Evolutionary conservation across 164 flowering plant species (phyloP), one percentile per base, ranked within the genome.

Genomic region (Berberis thunbergii): DNA sequence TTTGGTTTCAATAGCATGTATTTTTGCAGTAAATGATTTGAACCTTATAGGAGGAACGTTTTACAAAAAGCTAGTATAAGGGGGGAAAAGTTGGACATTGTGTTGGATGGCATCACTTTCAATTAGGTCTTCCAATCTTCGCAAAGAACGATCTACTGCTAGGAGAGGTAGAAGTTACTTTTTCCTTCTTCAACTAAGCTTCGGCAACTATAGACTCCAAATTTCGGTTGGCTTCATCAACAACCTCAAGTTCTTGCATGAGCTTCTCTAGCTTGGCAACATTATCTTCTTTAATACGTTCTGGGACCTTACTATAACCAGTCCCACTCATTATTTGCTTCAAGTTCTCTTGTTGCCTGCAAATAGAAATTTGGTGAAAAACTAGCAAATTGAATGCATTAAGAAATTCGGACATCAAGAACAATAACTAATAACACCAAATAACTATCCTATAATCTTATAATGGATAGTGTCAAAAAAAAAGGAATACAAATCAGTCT

Each of bases 231-330:
- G 86, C 81, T 67, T 82, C 75, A 60, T 82, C 83, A 56, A 81
- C 73, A 38, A 82, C 67, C 66, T 67, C 69, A 12, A 82, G 74
- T 68, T 91, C 91, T 70, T 83, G 82, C 73, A 80, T 54, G 7
- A 88, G 80, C 45, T 81, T 75, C 0, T 69, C 69, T 40, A 86
- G 78, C 76, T 87, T 91, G 0, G 72, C 73, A 4, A 62, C 70
- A 62, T 91, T 81, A 1, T 80, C 88, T 50, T 84, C 83, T 5
- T 79, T 92, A 13, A 91, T 73, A 38, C 75, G 78, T 0, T 70
- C 5, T 1, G 86, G 87, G 54, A 87, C 95, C 72, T 91, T 94
- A 69, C 72, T 70, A 57, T 94, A 93, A 4, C 95, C 91, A 40
- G 84, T 54, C 40, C 78, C 81, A 58, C 70, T 76, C 82, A 84